Base-by-base conservation (phyloP, 306 rosid species). In the Ammopiptanthus mongolicus region DNA sequence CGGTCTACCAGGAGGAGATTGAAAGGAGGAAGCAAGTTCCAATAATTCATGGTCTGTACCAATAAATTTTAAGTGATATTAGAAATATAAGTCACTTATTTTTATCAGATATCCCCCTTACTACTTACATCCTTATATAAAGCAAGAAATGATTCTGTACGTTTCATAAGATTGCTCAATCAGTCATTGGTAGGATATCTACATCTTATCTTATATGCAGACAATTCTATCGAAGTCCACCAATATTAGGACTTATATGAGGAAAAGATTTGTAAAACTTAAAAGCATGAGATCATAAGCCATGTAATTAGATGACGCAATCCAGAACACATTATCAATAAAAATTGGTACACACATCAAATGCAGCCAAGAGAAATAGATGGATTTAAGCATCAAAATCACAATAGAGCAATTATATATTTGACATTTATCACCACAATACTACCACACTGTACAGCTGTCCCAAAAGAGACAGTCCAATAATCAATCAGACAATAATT, bases 21-120 rank as follows among this genome's bases (percentile, higher is more conserved):
- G 95, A 82, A 90, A 91, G 70, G 91, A 88, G 37, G 97, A 91
- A 57, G 97, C 98, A 79, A 90, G 88, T 83, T 95, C 97, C 81
- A 91, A 86, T 55, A 95, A 82, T 76, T 91, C 91, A 73, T 84
- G 93, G 83, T 87, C 98, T 91, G 89, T 44, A 68, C 59, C 78
- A 83, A 51, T 15, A 71, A 78, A 71, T 70, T 63, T 46, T 10
- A 74, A 17, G 17, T 50, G 66, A 57, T 33, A 72, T 17, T 37
- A 62, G 47, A 67, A 76, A 61, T 10, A 47, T 22, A 75, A 47
- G 28, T 75, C 58, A 19, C 50, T 6, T 25, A 67, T 55, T 63
- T 31, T 47, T 22, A 23, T 52, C 34, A 21, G 50, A 59, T 61
- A 48, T 72, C 10, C 63, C 21, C 42, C 33, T 25, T 22, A 17